Percentiles rank a stretch among this genome's conserved stretches.
phyloP scores from a whole-genome alignment of 768 basidiomycete genomes.

The Xanthoconium stramineum region DNA sequence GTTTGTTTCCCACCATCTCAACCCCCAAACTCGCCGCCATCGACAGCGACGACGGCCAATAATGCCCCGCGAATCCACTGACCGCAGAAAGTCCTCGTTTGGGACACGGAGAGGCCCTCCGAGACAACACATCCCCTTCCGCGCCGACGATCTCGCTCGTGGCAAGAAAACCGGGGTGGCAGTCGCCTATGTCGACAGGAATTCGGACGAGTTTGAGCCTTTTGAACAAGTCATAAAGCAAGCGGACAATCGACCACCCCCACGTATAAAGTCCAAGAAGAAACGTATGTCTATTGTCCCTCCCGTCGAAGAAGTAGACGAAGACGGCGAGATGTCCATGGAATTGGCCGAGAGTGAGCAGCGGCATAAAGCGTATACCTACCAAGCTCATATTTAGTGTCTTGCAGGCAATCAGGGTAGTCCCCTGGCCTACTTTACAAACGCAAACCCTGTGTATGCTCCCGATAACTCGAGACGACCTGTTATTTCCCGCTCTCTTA shows the following conservation, averaged over 20 bases:
- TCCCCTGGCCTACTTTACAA: slow-evolving; percentile 36
- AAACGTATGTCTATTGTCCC: slow-evolving; percentile 41
- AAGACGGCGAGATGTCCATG: slow-evolving; percentile 76
- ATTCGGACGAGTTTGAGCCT: slow-evolving; percentile 80
- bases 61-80: slow-evolving; percentile 28
- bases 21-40: slow-evolving; percentile 10
- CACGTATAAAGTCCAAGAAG: slow-evolving; percentile 49
- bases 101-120: slow-evolving; percentile 54
- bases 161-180: slow-evolving; percentile 80
- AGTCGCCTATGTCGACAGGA: slow-evolving; percentile 63
- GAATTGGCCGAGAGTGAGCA: slow-evolving; percentile 68
- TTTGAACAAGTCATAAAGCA: slow-evolving; percentile 74
- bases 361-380: background rate
- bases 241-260: slow-evolving; percentile 64
- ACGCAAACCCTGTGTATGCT: slow-evolving; percentile 35
- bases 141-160: slow-evolving; percentile 71
- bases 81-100: slow-evolving; percentile 36
- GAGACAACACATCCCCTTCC: slow-evolving; percentile 71
- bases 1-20: slow-evolving; percentile 26
- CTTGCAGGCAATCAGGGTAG: slow-evolving; percentile 28
- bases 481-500: slow-evolving; percentile 43
- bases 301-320: slow-evolving; percentile 40
- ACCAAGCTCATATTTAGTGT: slow-evolving; percentile 3
- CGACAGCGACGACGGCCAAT: slow-evolving; percentile 2
- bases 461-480: slow-evolving; percentile 36